Evolutionary conservation across 768 basidiomycete species (phyloP).

Genomic region (Hemileccinum rubropunctum): DNA sequence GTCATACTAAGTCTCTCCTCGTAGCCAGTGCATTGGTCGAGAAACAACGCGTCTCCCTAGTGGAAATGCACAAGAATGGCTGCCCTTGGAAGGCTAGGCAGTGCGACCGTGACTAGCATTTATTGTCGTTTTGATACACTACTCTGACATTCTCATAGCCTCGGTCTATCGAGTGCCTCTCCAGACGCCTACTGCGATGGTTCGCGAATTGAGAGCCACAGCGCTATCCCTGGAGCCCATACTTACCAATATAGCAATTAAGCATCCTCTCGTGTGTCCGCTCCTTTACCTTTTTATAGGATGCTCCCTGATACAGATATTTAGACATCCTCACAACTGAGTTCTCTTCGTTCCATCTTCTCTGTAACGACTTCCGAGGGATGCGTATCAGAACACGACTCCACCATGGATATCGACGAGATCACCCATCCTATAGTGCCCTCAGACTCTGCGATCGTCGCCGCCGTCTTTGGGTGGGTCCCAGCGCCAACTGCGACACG

Average conservation of each 20-base stretch:
- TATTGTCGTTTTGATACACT: neutral
- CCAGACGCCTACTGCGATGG: conserved; percentile 60
- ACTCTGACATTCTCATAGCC: conserved; percentile 32
- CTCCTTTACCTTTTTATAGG: neutral
- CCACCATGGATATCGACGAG: conserved; percentile 10
- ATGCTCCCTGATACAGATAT: conserved; percentile 8
- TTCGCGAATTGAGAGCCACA: conserved; percentile 54
- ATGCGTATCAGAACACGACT: conserved; percentile 28
- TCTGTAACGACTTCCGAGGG: conserved; percentile 27
- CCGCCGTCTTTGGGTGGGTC: conserved; percentile 50
- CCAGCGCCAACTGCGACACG: conserved; percentile 29
- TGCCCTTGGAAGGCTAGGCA: conserved; percentile 84
- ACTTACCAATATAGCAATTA: conserved; percentile 53
- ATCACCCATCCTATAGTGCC: conserved; percentile 18
- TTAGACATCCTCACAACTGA: conserved; percentile 59
- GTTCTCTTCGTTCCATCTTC: conserved; percentile 49
- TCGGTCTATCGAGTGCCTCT: conserved; percentile 76
- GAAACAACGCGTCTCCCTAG: conserved; percentile 64
- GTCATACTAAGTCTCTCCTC: conserved; percentile 15
- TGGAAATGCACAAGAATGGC: conserved; percentile 72
- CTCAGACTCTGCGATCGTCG: conserved; percentile 39
- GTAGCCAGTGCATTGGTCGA: conserved; percentile 69
- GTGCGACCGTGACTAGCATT: conserved; percentile 61
- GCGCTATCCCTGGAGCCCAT: conserved; percentile 53
- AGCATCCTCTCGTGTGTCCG: conserved; percentile 67